phyloP scores from a whole-genome alignment of 148 eudicot genomes.

The Rhododendron ferrugineum region DNA sequence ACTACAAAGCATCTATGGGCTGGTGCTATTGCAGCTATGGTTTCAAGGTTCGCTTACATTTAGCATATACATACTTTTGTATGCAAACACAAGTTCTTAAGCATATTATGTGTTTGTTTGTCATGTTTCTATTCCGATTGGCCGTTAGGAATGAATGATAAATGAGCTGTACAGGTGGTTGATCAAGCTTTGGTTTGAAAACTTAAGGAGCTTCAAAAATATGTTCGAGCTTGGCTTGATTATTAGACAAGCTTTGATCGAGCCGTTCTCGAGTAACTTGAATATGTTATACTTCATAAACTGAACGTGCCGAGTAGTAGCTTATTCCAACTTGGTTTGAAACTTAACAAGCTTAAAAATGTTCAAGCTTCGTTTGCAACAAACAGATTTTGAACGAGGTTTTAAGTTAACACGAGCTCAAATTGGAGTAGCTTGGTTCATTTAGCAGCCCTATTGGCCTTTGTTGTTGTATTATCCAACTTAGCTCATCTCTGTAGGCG shows the following conservation, averaged over 20 bases:
- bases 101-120: background rate
- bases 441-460: background rate
- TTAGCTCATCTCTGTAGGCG: background rate
- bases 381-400: background rate
- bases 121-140: background rate
- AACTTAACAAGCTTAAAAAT: background rate
- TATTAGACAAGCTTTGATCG: background rate
- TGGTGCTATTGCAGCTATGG: slow-evolving; percentile 95
- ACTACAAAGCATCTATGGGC: slow-evolving; percentile 92
- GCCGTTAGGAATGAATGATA: background rate
- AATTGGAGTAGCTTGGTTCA: background rate
- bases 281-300: background rate
- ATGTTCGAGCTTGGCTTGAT: background rate
- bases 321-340: background rate
- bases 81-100: background rate
- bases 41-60: slow-evolving; percentile 53
- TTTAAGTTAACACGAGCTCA: background rate
- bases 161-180: background rate
- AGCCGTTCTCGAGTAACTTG: background rate
- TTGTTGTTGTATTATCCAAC: background rate
- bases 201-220: background rate
- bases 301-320: background rate
- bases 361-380: background rate
- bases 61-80: background rate
- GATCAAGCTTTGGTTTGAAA: background rate